These are phyloP conservation scores for Camelina laxa DNA, from an alignment of 345 rosid species.

Conservation along the genomic window DNA sequence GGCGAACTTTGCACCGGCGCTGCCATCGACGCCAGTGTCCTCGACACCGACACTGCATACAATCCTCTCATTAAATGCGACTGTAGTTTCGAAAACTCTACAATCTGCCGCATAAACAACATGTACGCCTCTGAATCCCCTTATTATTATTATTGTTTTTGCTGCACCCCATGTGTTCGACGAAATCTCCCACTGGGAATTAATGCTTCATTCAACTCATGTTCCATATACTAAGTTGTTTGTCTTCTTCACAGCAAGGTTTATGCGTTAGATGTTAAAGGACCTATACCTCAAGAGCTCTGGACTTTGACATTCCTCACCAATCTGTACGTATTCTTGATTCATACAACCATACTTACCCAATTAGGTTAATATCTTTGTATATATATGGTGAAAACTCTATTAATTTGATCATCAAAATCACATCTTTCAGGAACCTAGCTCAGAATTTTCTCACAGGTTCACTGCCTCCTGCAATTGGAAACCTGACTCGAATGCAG, in stretches of 20 bases:
- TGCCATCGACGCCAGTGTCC: slow-evolving; percentile 41
- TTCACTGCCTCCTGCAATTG: slow-evolving; percentile 40
- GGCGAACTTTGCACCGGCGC: slow-evolving; percentile 66
- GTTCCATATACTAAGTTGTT: not conserved
- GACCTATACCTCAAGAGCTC: slow-evolving; percentile 44
- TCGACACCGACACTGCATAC: not conserved
- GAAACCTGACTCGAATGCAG: slow-evolving; percentile 50
- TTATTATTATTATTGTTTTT: no score
- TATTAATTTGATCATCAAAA: not conserved
- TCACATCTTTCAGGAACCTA: slow-evolving; percentile 39
- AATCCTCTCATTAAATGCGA: slow-evolving; percentile 63
- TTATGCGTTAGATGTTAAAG: slow-evolving; percentile 26
- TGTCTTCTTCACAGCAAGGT: slow-evolving; percentile 42
- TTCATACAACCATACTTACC: not conserved
- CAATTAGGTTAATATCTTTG: not conserved
- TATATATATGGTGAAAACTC: no score
- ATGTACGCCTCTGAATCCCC: slow-evolving; percentile 24
- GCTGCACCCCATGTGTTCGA: slow-evolving; percentile 23
- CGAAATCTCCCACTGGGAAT: not conserved
- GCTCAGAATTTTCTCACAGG: slow-evolving; percentile 43
- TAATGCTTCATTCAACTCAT: not conserved
- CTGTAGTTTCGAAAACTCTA: slow-evolving; percentile 43
- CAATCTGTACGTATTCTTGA: slow-evolving; percentile 27
- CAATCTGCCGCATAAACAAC: slow-evolving; percentile 44
- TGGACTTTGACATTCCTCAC: slow-evolving; percentile 46